Evolutionary conservation across 1,284 basidiomycete species (phyloP).

Genomic region (Coriolopsis trogii): DNA sequence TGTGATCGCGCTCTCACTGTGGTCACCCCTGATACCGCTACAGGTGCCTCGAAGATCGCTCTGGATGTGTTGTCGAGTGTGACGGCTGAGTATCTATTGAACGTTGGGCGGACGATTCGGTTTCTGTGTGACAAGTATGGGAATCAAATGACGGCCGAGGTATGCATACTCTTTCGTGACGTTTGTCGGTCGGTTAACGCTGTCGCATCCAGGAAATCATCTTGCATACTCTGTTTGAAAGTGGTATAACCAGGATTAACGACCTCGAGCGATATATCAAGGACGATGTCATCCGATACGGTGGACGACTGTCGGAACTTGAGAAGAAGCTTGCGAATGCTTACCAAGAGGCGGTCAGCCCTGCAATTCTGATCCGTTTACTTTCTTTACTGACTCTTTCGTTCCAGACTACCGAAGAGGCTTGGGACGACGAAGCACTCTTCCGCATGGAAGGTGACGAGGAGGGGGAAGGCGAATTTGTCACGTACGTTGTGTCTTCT

Average conservation of each 20-base stretch:
- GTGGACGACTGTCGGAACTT: slow-evolving; percentile 74
- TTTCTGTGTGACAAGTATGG: slow-evolving; percentile 84
- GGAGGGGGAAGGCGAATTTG: slow-evolving; percentile 74
- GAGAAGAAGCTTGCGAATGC: slow-evolving; percentile 85
- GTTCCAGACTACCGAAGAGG: slow-evolving; percentile 57
- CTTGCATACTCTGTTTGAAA: slow-evolving; percentile 87
- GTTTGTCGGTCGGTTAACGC: too few relatives aligned
- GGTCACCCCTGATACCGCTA: not conserved
- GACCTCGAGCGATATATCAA: slow-evolving; percentile 87
- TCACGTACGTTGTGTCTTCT: slow-evolving; percentile 53
- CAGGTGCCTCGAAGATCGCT: slow-evolving; percentile 69
- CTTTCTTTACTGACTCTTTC: slow-evolving; percentile 1
- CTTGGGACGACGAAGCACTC: slow-evolving; percentile 77
- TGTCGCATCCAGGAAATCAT: slow-evolving; percentile 80
- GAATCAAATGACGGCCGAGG: slow-evolving; percentile 81
- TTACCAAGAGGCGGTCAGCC: slow-evolving; percentile 77
- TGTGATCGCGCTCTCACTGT: not conserved
- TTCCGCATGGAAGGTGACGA: slow-evolving; percentile 73
- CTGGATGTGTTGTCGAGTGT: slow-evolving; percentile 84
- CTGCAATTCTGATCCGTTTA: not conserved
- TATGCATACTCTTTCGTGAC: too few relatives aligned
- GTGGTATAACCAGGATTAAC: slow-evolving; percentile 74
- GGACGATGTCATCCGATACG: slow-evolving; percentile 88
- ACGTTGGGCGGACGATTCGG: slow-evolving; percentile 85
- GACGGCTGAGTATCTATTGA: slow-evolving; percentile 80